Conservation (phyloP, 768 basidiomycete genomes). For the Panaeolus papilionaceus region DNA sequence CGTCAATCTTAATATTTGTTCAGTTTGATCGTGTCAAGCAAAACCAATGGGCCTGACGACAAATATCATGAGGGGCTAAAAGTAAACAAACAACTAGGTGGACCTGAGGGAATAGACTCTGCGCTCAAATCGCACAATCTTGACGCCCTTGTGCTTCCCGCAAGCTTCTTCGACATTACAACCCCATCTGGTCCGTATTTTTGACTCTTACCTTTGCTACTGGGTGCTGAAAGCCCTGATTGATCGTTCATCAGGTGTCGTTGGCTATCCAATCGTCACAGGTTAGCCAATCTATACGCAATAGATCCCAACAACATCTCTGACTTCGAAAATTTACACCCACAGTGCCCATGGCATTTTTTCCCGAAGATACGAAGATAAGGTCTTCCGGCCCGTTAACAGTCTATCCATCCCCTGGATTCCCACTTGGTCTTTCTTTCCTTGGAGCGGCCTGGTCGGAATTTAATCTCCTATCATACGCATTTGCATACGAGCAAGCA, state of each 20-base stretch:
- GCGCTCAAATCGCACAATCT: conserved; percentile 50
- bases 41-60: conserved; percentile 46
- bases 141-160: conserved; percentile 59
- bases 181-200: conserved; percentile 21
- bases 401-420: conserved; percentile 56
- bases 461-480: conserved; percentile 60
- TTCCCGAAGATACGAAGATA: conserved; percentile 49
- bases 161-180: conserved; percentile 43
- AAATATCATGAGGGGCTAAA: conserved; percentile 50
- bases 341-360: conserved; percentile 68
- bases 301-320: neutral
- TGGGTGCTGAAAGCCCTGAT: conserved; percentile 13
- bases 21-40: conserved; percentile 46
- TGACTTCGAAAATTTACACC: neutral
- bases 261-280: conserved; percentile 71
- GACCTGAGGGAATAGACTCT: conserved; percentile 59
- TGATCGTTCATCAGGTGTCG: conserved; percentile 47
- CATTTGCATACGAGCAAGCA: conserved; percentile 70
- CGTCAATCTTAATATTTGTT: neutral
- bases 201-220: neutral
- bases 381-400: conserved; percentile 43
- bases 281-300: conserved; percentile 39
- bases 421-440: conserved; percentile 68
- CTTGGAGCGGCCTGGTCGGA: conserved; percentile 67
- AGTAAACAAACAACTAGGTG: conserved; percentile 51